These are phyloP conservation scores for Begonia peltatifolia DNA, from an alignment of 306 rosid species.

Conservation along the genomic window DNA sequence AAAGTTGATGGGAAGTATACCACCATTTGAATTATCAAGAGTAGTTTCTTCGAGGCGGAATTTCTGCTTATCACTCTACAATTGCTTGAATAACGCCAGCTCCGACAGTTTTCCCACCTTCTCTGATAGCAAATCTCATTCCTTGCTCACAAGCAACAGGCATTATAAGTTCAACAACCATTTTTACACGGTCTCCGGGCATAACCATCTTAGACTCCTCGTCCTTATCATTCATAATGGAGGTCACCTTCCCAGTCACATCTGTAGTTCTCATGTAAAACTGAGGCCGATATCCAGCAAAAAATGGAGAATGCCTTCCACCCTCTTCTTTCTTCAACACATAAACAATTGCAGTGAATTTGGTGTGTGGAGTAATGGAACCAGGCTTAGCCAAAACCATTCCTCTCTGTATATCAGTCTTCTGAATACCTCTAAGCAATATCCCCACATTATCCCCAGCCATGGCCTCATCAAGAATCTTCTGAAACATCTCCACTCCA, in stretches of 20 bases:
- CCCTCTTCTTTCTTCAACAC: slow-evolving; percentile 82
- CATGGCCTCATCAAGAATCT: slow-evolving; percentile 61
- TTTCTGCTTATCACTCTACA: slow-evolving; percentile 25
- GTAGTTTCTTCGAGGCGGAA: no score
- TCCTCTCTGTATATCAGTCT: slow-evolving; percentile 72
- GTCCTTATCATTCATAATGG: slow-evolving; percentile 73
- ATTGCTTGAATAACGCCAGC: slow-evolving; percentile 76
- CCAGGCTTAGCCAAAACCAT: slow-evolving; percentile 82
- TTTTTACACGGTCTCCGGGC: slow-evolving; percentile 46
- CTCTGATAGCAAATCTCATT: slow-evolving; percentile 84
- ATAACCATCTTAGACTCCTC: slow-evolving; percentile 72
- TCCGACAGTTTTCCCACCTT: slow-evolving; percentile 83
- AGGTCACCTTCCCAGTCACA: slow-evolving; percentile 54
- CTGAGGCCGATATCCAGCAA: slow-evolving; percentile 37
- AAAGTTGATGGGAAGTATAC: no score
- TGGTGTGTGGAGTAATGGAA: slow-evolving; percentile 36
- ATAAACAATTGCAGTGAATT: slow-evolving; percentile 51
- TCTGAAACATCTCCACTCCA: slow-evolving; percentile 54
- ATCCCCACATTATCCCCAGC: slow-evolving; percentile 80
- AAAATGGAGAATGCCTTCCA: slow-evolving; percentile 66
- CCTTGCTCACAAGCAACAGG: slow-evolving; percentile 83
- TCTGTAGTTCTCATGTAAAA: slow-evolving; percentile 72
- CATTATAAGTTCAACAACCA: slow-evolving; percentile 52
- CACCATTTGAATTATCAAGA: no score
- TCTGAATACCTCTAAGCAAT: slow-evolving; percentile 71